These are phyloP conservation scores for Allium fistulosum DNA, from an alignment of 106 monocot species.

Conservation along the genomic window DNA sequence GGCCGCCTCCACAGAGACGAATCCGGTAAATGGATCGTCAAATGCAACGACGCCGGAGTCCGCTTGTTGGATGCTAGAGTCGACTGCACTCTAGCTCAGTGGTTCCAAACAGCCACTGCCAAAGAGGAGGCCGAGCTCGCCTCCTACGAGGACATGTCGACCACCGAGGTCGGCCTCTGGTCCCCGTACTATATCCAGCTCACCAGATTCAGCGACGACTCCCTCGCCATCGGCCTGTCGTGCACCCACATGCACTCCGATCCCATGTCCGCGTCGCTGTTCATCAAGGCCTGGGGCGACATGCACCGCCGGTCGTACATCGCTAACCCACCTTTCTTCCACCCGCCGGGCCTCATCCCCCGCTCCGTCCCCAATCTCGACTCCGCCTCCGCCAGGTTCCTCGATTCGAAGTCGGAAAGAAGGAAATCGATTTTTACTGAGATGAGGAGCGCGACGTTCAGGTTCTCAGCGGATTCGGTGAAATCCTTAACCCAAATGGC, in stretches of 20 bases:
- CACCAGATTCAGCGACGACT: slow-evolving; percentile 59
- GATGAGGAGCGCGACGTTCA: slow-evolving; percentile 58
- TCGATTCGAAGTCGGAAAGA: slow-evolving; percentile 25
- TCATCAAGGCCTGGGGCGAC: slow-evolving; percentile 68
- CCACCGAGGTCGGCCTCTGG: slow-evolving; percentile 49
- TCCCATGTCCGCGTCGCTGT: slow-evolving; percentile 44
- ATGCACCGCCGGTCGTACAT: slow-evolving; percentile 63
- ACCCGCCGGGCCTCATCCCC: slow-evolving; percentile 56
- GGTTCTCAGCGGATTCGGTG: slow-evolving; percentile 41
- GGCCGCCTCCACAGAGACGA: slow-evolving; percentile 41
- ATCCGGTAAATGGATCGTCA: slow-evolving; percentile 43
- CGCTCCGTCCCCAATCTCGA: slow-evolving; percentile 29
- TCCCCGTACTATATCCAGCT: slow-evolving; percentile 47
- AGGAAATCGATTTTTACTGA: neutral
- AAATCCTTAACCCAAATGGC: slow-evolving; percentile 14
- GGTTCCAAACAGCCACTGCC: slow-evolving; percentile 39
- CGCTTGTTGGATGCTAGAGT: slow-evolving; percentile 52
- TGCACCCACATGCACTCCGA: slow-evolving; percentile 80
- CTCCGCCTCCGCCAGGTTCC: slow-evolving; percentile 25
- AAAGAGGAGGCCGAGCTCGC: slow-evolving; percentile 58
- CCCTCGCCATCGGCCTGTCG: slow-evolving; percentile 61
- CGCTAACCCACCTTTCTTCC: slow-evolving; percentile 76
- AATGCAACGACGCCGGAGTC: slow-evolving; percentile 85
- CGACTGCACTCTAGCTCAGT: slow-evolving; percentile 39
- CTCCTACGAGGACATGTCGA: slow-evolving; percentile 49